Base-by-base conservation (phyloP, 371 early-diverging fungal species). In the Dichotomocladium elegans region DNA sequence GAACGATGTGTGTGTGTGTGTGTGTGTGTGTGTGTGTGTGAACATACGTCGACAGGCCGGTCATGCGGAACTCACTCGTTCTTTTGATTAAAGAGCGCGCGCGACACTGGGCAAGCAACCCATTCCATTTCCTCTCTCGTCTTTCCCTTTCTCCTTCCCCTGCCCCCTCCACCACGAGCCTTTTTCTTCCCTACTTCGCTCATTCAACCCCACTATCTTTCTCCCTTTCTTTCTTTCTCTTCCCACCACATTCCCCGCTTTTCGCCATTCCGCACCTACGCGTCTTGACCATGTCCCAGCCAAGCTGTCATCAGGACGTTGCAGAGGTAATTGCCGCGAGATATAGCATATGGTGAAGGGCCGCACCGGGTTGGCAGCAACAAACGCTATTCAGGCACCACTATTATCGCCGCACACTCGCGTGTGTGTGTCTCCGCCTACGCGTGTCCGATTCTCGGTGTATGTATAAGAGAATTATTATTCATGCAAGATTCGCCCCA, bases 271-370 rank as follows among this genome's bases (percentile, higher is more conserved):
- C n/a, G n/a, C n/a, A n/a, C n/a, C n/a, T n/a, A n/a, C n/a, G n/a
- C n/a, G n/a, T n/a, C 29, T 49, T 37, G 7, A 24, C 22, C 10
- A 53, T 43, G 43, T 51, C 42, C 28, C 51, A 51, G 41, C 35
- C 49, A 30, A 19, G 8, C 17, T 15, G 34, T 17, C 25, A 24
- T 27, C 27, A 34, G 11, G 53, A 53, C 31, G 37, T 53, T 53
- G 44, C 53, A 42, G 53, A 53, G 53, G 53, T 53, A 22, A 41
- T 25, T 22, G 28, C 11, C 14, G 2, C 4, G 10, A 30, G 7
- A 44, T 44, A 44, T n/a, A 24, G 14, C 26, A 44, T 21, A 24
- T 10, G 27, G 15, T 8, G 29, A 37, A 46, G 7, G 22, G 12
- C 6, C 11, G 19, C 31, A 17, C 31, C 27, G 28, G 7, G 10